These are phyloP conservation scores for Aspergillus egyptiacus DNA, from an alignment of 495 filamentous ascomycete species.

Conservation along the genomic window DNA sequence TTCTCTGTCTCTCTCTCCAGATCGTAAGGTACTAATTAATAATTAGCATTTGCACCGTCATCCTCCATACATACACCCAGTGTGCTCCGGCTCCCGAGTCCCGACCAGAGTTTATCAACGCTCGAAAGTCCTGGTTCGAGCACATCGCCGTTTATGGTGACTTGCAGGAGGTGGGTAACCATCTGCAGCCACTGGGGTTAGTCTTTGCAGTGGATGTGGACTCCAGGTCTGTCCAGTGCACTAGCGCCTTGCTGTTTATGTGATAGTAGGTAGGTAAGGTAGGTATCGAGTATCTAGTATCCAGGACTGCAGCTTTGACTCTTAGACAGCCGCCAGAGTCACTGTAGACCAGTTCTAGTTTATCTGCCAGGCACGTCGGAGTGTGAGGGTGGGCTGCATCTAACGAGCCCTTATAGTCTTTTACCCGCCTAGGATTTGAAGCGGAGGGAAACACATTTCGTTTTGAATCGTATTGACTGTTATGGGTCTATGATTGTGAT, in stretches of 20 bases:
- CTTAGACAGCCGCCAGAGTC: no score
- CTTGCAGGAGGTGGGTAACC: constrained; percentile 21
- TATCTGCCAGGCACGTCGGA: constrained; percentile 13
- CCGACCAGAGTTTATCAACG: background rate
- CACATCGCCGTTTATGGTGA: constrained; percentile 17
- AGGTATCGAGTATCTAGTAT: no score
- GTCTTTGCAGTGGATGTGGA: constrained; percentile 6
- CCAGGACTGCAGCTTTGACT: no score
- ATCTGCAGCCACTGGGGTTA: constrained; percentile 19
- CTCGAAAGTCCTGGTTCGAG: constrained; percentile 8
- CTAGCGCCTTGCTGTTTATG: background rate
- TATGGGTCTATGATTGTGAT: background rate
- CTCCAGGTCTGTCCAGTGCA: no score
- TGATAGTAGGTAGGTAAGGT: background rate
- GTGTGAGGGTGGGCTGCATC: background rate
- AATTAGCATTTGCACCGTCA: background rate
- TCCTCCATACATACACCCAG: background rate
- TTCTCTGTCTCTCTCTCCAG: background rate
- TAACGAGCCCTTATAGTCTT: constrained; percentile 7
- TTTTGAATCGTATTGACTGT: constrained; percentile 8
- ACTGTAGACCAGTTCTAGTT: background rate
- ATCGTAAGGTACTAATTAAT: background rate
- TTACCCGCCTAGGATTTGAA: background rate
- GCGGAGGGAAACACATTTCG: background rate
- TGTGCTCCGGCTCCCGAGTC: background rate